Evolutionary conservation across 495 filamentous ascomycete species (phyloP).

Genomic region (Articulospora tetracladia): DNA sequence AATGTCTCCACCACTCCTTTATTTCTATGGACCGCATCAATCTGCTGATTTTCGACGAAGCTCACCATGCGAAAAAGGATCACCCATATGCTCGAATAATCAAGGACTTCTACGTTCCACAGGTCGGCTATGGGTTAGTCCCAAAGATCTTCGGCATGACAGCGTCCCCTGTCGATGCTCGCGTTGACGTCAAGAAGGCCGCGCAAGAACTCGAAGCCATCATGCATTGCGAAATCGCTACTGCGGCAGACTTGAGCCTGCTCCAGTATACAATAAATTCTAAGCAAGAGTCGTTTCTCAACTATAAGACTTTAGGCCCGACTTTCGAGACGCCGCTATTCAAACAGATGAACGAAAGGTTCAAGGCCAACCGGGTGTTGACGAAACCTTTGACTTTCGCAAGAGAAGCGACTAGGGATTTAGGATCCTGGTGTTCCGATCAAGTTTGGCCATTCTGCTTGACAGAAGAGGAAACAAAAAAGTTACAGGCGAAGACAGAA

Average conservation of each 20-base stretch:
- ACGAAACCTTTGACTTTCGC: constrained; percentile 55
- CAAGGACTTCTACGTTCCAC: constrained; percentile 71
- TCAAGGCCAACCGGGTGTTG: constrained; percentile 56
- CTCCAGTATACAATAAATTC: constrained; percentile 57
- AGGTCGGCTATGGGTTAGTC: constrained; percentile 37
- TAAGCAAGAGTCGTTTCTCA: constrained; percentile 50
- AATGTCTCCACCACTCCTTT: constrained; percentile 76
- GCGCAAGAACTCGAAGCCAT: constrained; percentile 76
- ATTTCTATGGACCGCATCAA: constrained; percentile 83
- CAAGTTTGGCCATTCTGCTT: constrained; percentile 72
- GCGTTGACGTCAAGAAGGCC: constrained; percentile 62
- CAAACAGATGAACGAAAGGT: constrained; percentile 46
- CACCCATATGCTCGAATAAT: constrained; percentile 92
- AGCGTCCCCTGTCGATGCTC: constrained; percentile 90
- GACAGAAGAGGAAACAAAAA: constrained; percentile 57
- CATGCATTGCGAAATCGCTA: constrained; percentile 79
- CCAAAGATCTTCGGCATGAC: constrained; percentile 97
- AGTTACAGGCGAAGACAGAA: constrained; percentile 55
- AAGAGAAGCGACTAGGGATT: constrained; percentile 55
- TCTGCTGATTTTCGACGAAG: constrained; percentile 92
- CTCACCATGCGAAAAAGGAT: constrained; percentile 93
- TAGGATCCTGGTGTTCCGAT: constrained; percentile 89
- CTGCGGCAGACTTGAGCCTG: constrained; percentile 62
- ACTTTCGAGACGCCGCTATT: constrained; percentile 64
- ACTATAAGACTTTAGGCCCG: constrained; percentile 47